Evolutionary conservation across 495 filamentous ascomycete species (phyloP), one percentile per base, ranked within the genome.

Genomic region (Glutinoglossum americanum): DNA sequence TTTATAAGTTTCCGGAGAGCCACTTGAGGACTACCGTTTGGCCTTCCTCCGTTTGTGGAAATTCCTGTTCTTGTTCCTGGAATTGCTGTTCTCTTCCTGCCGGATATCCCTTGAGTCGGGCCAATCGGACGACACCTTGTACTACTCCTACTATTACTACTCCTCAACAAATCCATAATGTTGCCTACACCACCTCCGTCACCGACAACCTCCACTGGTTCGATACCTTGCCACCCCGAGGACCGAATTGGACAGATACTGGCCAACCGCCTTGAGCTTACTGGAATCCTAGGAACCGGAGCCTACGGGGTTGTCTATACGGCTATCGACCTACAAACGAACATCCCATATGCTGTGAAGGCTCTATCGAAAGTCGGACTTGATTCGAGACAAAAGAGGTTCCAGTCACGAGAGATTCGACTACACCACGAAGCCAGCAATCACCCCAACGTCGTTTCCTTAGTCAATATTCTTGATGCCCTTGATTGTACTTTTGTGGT

Each of bases 221-320:
- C 30, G 30, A 9, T 9, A 23, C 17, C 71, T 62, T 75, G 72
- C 70, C 67, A 74, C 48, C 86, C 89, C 47, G 87, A 94, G 76
- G 85, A 92, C 66, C 83, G 89, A 62, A 69, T 95, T 74, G 89
- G 89, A 70, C 77, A 83, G 58, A 75, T 93, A 61, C 73, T 96
- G 61, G 89, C 84, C 66, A 79, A 81, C 68, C 81, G 86, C 64
- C 74, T 94, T 60, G 83, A 88, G 70, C 76, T 96, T 60, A 87
- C 81, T 54, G 75, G 80, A 59, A 86, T 97, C 65, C 77, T 97
- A 59, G 92, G 92, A 55, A 83, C 92, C 51, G 92, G 92, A 57
- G 92, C 92, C 57, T 98, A 98, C 71, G 92, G 92, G 48, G 89
- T 96, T 27, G 93, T 98, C 15, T 96, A 98, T 72, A 85, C 83